Evolutionary conservation across 2,329 filamentous ascomycete species (phyloP), one percentile per base, ranked within the genome.

Genomic region (Erysiphe neolycopersici): DNA sequence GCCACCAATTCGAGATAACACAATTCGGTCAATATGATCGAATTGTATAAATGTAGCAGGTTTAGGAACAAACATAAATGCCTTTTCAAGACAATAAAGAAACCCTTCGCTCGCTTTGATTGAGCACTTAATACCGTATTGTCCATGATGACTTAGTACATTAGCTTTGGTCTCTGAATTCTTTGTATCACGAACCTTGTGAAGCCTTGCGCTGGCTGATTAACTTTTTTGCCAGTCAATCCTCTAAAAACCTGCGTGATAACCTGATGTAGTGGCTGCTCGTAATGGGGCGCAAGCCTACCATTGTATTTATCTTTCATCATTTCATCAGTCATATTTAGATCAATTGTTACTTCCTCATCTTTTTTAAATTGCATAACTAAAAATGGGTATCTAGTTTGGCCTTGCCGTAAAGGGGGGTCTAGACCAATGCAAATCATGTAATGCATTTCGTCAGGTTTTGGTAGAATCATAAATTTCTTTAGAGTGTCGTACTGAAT

Each of bases 331-430:
- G 84, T 84, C 63, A 98, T 83, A 63, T 98, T 98, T 43, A 98
- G 67, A 57, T 95, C 89, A 47, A 98, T 79, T 37, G 83, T 87
- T 30, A 94, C 84, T 62, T 98, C 89, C 57, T 98, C 89, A 53
- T 98, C 89, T 53, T 84, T 77, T 68, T 95, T 95, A 60, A 94
- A 82, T 56, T 98, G 89, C 87, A 98, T 98, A 43, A 98, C 89
- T 50, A 98, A 69, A 65, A 98, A 98, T 9, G 89, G 89, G 59
- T 98, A 98, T 54, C 89, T 73, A 11, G 89, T 98, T 63, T 98
- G 89, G 53, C 89, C 89, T 64, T 98, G 89, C 49, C 91, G 79
- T 48, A 98, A 70, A 32, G 89, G 89, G 19, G 89, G 89, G 55
- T 98, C 89, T 32, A 98, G 68, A 44, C 91, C 89, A 50, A 98